Percentiles rank a stretch among this genome's conserved stretches.
Conservation (phyloP, 208 protist species). For the Leishmania amazonensis region DNA sequence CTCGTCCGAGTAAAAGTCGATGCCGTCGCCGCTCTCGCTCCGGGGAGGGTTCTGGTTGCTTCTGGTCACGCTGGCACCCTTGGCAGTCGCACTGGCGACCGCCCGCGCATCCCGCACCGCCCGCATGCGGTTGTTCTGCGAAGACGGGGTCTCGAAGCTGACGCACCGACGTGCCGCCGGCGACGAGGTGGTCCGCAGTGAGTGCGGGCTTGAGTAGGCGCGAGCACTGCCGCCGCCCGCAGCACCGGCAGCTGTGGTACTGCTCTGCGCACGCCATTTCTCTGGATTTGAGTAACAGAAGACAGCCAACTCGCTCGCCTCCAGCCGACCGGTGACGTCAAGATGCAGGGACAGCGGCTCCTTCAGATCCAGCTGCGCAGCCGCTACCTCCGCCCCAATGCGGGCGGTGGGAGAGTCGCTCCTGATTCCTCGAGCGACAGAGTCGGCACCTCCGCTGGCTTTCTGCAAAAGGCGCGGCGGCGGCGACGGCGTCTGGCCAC, state of each 20-base stretch:
- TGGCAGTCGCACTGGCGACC: neutral
- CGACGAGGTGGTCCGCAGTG: slow-evolving; percentile 1
- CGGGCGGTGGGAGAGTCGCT: neutral
- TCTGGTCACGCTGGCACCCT: neutral
- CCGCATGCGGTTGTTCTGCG: slow-evolving; percentile 1
- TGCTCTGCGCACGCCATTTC: neutral
- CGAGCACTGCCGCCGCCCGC: slow-evolving; percentile 1
- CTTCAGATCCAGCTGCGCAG: neutral
- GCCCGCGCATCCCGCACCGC: neutral
- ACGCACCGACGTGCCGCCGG: slow-evolving; percentile 21
- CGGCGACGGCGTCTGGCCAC: neutral
- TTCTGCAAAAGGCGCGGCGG: neutral
- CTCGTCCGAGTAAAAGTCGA: slow-evolving; percentile 34
- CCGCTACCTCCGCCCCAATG: neutral
- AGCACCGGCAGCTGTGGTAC: neutral
- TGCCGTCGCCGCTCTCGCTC: slow-evolving; percentile 5
- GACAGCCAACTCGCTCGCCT: slow-evolving; percentile 41
- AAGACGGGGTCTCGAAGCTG: slow-evolving; percentile 19
- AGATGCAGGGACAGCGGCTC: slow-evolving; percentile 29
- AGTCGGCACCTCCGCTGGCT: too few relatives aligned
- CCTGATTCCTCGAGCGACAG: neutral
- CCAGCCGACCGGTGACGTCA: slow-evolving; percentile 60
- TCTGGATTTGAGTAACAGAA: slow-evolving; percentile 42
- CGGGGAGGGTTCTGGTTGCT: slow-evolving; percentile 6
- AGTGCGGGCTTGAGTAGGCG: slow-evolving; percentile 3